Conservation (phyloP, 257 asterid species). For the Anisodus tanguticus region DNA sequence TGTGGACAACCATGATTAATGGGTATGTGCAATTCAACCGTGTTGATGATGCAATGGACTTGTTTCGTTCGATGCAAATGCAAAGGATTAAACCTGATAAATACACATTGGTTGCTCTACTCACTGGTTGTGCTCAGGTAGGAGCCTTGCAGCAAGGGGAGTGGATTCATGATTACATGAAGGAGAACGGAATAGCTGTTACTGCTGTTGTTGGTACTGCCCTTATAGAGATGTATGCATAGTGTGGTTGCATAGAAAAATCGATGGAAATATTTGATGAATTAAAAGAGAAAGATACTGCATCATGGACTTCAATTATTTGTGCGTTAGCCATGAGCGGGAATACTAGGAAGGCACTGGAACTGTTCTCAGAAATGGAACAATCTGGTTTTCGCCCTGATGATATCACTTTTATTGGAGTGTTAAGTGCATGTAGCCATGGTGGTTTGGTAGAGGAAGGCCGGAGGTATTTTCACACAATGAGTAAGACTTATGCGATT, state of each 20-base stretch:
- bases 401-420: conserved; percentile 80
- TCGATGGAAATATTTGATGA: conserved; percentile 58
- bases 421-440: conserved; percentile 83
- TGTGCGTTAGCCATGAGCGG: conserved; percentile 81
- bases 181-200: conserved; percentile 53
- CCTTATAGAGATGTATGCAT: conserved; percentile 83
- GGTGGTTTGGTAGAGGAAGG: conserved; percentile 90
- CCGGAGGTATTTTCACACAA: conserved; percentile 62
- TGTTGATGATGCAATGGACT: conserved; percentile 71
- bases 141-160: conserved; percentile 83
- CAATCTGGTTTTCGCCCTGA: conserved; percentile 64
- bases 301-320: conserved; percentile 77
- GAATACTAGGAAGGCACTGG: conserved; percentile 53
- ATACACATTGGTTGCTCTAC: conserved; percentile 75
- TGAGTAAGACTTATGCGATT: conserved; percentile 53
- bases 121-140: conserved; percentile 82
- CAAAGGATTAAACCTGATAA: conserved; percentile 70
- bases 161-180: conserved; percentile 68
- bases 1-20: conserved; percentile 87
- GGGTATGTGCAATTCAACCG: conserved; percentile 76
- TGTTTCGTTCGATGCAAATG: conserved; percentile 76
- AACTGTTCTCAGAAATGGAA: conserved; percentile 68
- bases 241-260: conserved; percentile 74
- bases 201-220: conserved; percentile 84
- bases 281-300: conserved; percentile 65